phyloP scores from a whole-genome alignment of 768 basidiomycete genomes.

The Russula earlei region DNA sequence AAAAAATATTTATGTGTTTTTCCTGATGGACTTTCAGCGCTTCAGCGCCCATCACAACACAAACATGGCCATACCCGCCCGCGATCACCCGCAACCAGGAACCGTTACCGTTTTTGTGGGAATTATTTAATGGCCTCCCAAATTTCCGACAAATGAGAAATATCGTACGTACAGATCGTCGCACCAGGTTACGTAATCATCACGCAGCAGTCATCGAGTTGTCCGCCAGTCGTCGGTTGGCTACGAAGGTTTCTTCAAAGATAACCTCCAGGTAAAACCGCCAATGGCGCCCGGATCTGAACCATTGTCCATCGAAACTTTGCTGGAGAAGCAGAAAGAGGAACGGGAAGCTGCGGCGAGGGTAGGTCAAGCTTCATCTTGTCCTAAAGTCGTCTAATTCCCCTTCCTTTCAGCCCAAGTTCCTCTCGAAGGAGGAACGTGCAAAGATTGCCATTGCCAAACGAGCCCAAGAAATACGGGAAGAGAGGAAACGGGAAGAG shows the following conservation, averaged over 20 bases:
- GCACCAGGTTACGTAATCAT: background rate
- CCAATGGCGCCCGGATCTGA: constrained; percentile 43
- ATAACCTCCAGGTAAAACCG: constrained; percentile 2
- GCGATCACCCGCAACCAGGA: background rate
- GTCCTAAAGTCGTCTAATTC: constrained; percentile 3
- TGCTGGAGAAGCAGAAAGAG: constrained; percentile 77
- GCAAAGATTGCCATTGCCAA: constrained; percentile 83
- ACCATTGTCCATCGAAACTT: constrained; percentile 81
- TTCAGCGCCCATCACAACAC: background rate
- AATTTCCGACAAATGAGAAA: too few relatives aligned
- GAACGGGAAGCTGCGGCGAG: constrained; percentile 89
- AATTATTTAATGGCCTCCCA: too few relatives aligned
- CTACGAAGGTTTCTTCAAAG: background rate
- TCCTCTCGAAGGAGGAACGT: constrained; percentile 87
- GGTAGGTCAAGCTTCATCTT: constrained; percentile 33
- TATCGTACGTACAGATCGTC: background rate
- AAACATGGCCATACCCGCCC: background rate
- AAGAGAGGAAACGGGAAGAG: constrained; percentile 61
- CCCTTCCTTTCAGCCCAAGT: constrained; percentile 63
- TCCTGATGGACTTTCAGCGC: background rate
- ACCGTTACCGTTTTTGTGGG: too few relatives aligned
- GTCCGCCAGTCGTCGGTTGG: background rate
- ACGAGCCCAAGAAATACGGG: constrained; percentile 72
- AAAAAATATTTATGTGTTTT: too few relatives aligned
- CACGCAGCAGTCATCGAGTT: background rate